phyloP scores from a whole-genome alignment of 2,329 filamentous ascomycete genomes.

The Apiospora phragmitis region DNA sequence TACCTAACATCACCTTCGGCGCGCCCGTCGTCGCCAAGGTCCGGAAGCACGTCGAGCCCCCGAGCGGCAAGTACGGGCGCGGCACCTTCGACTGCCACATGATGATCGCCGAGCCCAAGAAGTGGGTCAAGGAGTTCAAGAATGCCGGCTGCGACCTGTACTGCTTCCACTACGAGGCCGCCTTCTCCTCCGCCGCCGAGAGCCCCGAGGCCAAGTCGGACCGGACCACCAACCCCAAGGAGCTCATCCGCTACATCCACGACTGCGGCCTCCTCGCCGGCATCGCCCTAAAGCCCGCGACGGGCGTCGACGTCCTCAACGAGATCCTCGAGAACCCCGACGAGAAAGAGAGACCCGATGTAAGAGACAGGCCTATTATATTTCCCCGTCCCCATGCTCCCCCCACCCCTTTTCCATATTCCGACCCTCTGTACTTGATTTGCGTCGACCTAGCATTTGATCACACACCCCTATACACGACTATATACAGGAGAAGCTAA shows the following conservation, averaged over 20 bases:
- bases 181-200: slow-evolving; percentile 83
- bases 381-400: too few species aligned
- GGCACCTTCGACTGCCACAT: slow-evolving; percentile 99
- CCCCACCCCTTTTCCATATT: too few species aligned
- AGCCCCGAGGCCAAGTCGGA: slow-evolving; percentile 70
- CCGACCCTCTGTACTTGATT: too few species aligned
- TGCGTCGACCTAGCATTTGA: too few species aligned
- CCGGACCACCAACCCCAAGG: slow-evolving; percentile 75
- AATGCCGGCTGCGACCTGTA: slow-evolving; percentile 96
- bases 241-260: slow-evolving; percentile 90
- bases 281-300: slow-evolving; percentile 93
- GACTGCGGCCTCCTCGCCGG: slow-evolving; percentile 84
- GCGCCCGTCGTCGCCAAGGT: slow-evolving; percentile 95
- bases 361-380: slow-evolving; percentile 49
- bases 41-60: slow-evolving; percentile 78
- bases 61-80: slow-evolving; percentile 67
- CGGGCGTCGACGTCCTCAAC: slow-evolving; percentile 87
- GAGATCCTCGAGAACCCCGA: slow-evolving; percentile 77
- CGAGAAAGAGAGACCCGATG: slow-evolving; percentile 80
- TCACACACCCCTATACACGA: too few species aligned
- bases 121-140: slow-evolving; percentile 96
- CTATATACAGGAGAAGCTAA: neutral
- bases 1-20: slow-evolving; percentile 97
- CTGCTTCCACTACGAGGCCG: slow-evolving; percentile 99
- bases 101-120: slow-evolving; percentile 99